A percentile compares a stretch with the other conserved stretches of the same genome.
phyloP scores from a whole-genome alignment of 768 basidiomycete species.

The Kwoniella shandongensis region DNA sequence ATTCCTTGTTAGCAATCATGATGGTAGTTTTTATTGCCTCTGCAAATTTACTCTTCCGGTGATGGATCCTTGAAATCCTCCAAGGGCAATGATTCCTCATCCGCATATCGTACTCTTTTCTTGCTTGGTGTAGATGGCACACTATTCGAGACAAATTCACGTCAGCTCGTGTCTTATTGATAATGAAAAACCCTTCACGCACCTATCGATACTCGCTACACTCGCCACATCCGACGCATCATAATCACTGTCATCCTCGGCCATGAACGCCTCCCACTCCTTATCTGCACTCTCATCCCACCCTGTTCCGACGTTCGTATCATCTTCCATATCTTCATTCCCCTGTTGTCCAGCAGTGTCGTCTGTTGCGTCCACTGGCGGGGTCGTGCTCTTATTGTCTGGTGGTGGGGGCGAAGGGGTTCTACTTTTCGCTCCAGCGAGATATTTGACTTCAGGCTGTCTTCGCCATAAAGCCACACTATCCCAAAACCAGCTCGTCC shows the following conservation, averaged over 20 bases:
- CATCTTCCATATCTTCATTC: constrained; percentile 24
- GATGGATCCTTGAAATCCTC: constrained; percentile 43
- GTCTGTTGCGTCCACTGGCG: neutral
- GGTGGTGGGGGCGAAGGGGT: neutral
- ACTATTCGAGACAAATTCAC: constrained; percentile 2
- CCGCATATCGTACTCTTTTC: constrained; percentile 48
- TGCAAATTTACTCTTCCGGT: constrained; percentile 10
- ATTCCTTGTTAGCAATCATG: neutral
- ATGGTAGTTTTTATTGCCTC: too few relatives aligned
- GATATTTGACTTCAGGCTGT: constrained; percentile 74
- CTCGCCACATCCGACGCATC: constrained; percentile 15
- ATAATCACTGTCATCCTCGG: constrained; percentile 43
- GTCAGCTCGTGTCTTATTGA: neutral
- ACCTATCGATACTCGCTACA: constrained; percentile 20
- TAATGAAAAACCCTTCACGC: neutral
- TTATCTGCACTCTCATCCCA: constrained; percentile 75
- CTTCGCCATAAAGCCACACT: constrained; percentile 83
- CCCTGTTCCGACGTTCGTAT: constrained; percentile 50
- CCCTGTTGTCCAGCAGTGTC: constrained; percentile 28
- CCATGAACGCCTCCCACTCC: constrained; percentile 84
- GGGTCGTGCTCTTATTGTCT: neutral
- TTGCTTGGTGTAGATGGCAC: constrained; percentile 38
- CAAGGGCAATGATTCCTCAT: constrained; percentile 46
- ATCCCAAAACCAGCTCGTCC: constrained; percentile 85
- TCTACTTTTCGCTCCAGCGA: constrained; percentile 50